These are phyloP conservation scores for Lasiosphaeria miniovina DNA, from an alignment of 495 filamentous ascomycete species.

Conservation along the genomic window DNA sequence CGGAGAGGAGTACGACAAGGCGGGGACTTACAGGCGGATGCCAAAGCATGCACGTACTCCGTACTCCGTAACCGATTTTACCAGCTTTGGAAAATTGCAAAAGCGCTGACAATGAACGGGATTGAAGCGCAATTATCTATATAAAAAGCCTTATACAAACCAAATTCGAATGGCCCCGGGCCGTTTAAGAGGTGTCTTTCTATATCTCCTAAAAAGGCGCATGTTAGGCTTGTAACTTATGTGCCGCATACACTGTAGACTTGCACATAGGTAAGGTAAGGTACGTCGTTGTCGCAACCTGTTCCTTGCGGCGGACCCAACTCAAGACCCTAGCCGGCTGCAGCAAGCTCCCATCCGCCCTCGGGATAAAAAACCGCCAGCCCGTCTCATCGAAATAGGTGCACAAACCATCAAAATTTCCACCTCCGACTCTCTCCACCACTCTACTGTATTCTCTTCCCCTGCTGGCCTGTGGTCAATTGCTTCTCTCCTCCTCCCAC, in stretches of 20 bases:
- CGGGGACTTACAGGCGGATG: background rate
- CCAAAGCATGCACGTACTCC: background rate
- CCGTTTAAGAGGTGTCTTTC: no score
- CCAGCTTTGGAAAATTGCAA: no score
- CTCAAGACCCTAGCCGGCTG: slow-evolving; percentile 2
- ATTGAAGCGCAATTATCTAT: no score
- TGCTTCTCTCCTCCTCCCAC: slow-evolving; percentile 19
- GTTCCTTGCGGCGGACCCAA: slow-evolving; percentile 20
- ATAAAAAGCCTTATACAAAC: no score
- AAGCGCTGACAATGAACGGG: no score
- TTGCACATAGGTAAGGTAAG: background rate
- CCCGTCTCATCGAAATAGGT: slow-evolving; percentile 6
- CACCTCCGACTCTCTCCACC: slow-evolving; percentile 9
- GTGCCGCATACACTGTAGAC: background rate
- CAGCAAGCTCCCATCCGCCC: background rate
- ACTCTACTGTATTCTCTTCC: slow-evolving; percentile 7
- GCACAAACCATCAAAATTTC: slow-evolving; percentile 28
- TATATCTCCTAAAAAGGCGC: no score
- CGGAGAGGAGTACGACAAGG: background rate
- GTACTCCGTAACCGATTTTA: background rate
- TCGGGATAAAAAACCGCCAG: slow-evolving; percentile 15
- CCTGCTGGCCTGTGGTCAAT: slow-evolving; percentile 23
- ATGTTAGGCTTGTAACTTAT: background rate
- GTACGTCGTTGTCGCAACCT: slow-evolving; percentile 23
- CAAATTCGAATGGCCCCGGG: no score